Evolutionary conservation across 345 rosid genomes (phyloP), one percentile per base, ranked within the genome.

Genomic region (Eucalyptus curtisii): DNA sequence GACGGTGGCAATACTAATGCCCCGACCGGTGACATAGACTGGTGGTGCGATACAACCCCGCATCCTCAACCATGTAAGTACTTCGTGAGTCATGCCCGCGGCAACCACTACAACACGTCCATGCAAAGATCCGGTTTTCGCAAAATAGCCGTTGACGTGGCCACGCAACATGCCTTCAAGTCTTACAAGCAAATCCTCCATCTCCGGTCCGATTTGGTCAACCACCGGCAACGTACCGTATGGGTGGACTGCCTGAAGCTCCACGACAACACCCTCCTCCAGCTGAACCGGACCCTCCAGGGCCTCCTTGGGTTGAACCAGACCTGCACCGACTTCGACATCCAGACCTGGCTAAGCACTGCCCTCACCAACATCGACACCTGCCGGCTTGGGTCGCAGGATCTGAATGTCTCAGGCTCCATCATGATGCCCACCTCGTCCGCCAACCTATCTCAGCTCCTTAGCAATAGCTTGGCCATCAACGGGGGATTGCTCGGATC

Each of bases 291-390:
- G 20, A 94, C 98, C 25, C 50, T 95, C 0, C 89, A 88, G 10
- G 95, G 96, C 57, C 80, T 95, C 5, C 27, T 15, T 4, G 59
- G 14, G 22, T 15, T 61, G 57, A 86, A 87, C 25, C 86, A 31
- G 57, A 86, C 79, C 3, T 95, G 95, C 90, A 87, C 95, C 10
- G 91, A 93, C 88, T 93, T 95, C 24, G 99, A 97, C 87, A 94
- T 94, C 24, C 99, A 96, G 24, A 97, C 99, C 2, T 97, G 99
- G 98, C 94, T 97, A 8, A 97, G 98, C 93, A 93, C 98, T 0
- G 96, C 98, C 25, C 89, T 97, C 44, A 97, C 99, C 76, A 97
- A 97, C 91, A 93, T 92, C 42, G 94, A 91, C 81, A 96, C 99
- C 7, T 97, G 99, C 89, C 90, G 86, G 33, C 71, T 92, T 10